These are phyloP conservation scores for Plenodomus biglobosus DNA, from an alignment of 2,329 filamentous ascomycete species.

Conservation along the genomic window DNA sequence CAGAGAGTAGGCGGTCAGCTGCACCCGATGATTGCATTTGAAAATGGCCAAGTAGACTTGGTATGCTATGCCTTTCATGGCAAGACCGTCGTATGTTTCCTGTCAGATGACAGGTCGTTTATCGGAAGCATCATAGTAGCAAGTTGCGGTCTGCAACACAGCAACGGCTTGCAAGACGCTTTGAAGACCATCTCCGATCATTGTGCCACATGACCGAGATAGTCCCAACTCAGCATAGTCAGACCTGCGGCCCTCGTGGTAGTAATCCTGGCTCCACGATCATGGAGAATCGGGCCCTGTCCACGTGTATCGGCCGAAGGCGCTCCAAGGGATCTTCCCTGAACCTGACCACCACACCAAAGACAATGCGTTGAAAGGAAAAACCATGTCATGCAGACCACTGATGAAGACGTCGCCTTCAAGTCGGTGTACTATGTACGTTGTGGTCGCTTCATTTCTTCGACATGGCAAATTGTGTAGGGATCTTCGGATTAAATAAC, in stretches of 20 bases:
- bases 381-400: slow-evolving; percentile 20
- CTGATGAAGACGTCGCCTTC: slow-evolving; percentile 13
- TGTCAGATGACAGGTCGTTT: background rate
- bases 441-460: slow-evolving; percentile 17
- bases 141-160: background rate
- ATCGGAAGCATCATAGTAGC: background rate
- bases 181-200: no score
- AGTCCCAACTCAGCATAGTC: background rate
- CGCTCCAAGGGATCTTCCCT: slow-evolving; percentile 9
- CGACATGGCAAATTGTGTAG: slow-evolving; percentile 7
- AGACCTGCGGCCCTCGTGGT: background rate
- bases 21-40: no score
- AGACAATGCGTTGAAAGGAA: no score
- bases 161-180: background rate
- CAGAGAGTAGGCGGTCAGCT: background rate
- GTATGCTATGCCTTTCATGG: background rate
- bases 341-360: background rate
- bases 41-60: background rate
- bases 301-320: slow-evolving; percentile 23
- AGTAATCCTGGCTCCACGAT: background rate
- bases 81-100: background rate
- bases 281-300: background rate
- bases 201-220: no score
- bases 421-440: slow-evolving; percentile 23
- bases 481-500: slow-evolving; percentile 1